A percentile compares a stretch with the other conserved stretches of the same genome.
These are phyloP conservation scores for Yamadazyma oceani DNA, from an alignment of 1,139 yeast genomes.

Conservation along the genomic window DNA sequence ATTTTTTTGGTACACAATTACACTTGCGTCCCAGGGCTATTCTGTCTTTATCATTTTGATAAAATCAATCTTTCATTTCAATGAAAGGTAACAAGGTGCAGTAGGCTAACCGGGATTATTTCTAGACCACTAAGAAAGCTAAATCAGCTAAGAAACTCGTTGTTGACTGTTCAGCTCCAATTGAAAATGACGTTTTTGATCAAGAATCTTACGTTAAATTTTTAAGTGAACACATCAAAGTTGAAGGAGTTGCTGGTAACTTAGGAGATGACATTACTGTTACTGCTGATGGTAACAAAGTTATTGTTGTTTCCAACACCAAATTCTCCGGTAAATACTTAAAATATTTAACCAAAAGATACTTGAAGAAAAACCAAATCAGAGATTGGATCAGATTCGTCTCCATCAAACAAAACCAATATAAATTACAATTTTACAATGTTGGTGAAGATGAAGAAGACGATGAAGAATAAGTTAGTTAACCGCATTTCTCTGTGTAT, in stretches of 20 bases:
- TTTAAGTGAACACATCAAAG: constrained; percentile 99
- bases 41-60: constrained; percentile 45
- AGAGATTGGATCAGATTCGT: constrained; percentile 99
- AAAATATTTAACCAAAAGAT: constrained; percentile 98
- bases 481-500: constrained; percentile 2
- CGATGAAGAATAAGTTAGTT: constrained; percentile 47
- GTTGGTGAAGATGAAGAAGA: constrained; percentile 95
- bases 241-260: constrained; percentile 95
- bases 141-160: constrained; percentile 84
- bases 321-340: constrained; percentile 99
- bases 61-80: background rate
- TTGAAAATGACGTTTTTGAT: constrained; percentile 96
- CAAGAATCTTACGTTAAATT: constrained; percentile 97
- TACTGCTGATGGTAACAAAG: constrained; percentile 80
- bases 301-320: constrained; percentile 86
- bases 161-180: constrained; percentile 97
- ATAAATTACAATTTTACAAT: constrained; percentile 99
- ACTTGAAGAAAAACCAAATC: constrained; percentile 99
- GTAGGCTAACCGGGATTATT: constrained; percentile 53
- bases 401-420: constrained; percentile 92
- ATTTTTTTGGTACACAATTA: constrained; percentile 11
- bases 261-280: constrained; percentile 94
- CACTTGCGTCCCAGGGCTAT: constrained; percentile 50
- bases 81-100: constrained; percentile 33
- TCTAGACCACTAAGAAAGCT: constrained; percentile 77